Evolutionary conservation across 2,329 filamentous ascomycete species (phyloP), one percentile per base, ranked within the genome.

Genomic region (Aspergillus sp.): DNA sequence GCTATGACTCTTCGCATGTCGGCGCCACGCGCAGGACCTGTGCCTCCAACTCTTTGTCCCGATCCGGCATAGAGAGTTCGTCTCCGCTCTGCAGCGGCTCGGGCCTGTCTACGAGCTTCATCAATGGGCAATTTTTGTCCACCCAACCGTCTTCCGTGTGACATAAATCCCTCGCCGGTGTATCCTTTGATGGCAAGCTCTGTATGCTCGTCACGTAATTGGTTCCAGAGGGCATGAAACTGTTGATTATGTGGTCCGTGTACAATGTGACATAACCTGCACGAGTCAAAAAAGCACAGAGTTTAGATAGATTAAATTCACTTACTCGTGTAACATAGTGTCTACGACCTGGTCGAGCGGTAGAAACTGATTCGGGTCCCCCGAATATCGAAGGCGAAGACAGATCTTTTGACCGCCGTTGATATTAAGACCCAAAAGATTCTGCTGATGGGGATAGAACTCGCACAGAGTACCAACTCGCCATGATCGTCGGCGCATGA

Each of bases 401-500:
- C 90, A 89, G 63, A 98, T 96, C 70, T 88, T 89, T 68, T 88
- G 82, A 5, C 91, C 92, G 17, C 76, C 76, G 68, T 93, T 90
- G 66, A 89, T 81, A 67, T 98, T 97, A 24, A 96, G 77, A 82
- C 90, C 93, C 41, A 96, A 77, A 2, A 96, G 79, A 64, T 89
- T 89, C 33, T 79, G 75, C 66, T 95, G 83, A 12, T 85, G 80
- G 1, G 93, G 93, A 59, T 90, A 89, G 75, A 98, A 96, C 72
- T 98, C 93, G 49, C 87, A 86, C 15, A 98, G 82, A 48, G 89
- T 85, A 27, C 83, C 82, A 34, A 98, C 90, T 61, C 81, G 88
- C 90, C 92, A 98, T 55, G 82, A 82, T 44, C 90, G 86, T 48
- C 91, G 91, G 63, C 91, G 84, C 93, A 98, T 98, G 61, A 98